These are phyloP conservation scores for Symmetrospora coprosmae DNA, from an alignment of 768 basidiomycete genomes.

Conservation along the genomic window DNA sequence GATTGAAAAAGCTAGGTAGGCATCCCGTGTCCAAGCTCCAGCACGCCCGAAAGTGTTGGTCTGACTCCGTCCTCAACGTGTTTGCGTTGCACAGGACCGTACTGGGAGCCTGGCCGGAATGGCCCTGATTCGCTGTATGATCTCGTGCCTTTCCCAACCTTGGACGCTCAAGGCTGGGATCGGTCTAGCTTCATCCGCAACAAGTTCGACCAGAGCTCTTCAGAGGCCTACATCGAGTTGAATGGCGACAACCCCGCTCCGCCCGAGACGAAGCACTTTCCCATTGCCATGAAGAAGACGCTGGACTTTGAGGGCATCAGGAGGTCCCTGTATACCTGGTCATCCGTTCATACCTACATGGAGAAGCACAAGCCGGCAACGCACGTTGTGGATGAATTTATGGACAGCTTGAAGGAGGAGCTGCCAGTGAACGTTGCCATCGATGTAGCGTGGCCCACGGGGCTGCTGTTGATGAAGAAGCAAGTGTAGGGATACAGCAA, in stretches of 20 bases:
- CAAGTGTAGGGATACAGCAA: background rate
- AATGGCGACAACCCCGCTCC: background rate
- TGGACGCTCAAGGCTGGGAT: background rate
- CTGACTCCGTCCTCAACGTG: too few species aligned
- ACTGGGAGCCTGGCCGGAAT: constrained; percentile 17
- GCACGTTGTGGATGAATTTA: constrained; percentile 3
- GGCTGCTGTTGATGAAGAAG: constrained; percentile 9
- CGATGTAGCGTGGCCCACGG: constrained; percentile 2
- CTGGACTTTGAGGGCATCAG: background rate
- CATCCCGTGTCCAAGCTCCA: too few species aligned
- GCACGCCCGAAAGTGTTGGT: too few species aligned
- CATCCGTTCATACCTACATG: constrained; percentile 17
- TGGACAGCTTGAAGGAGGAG: background rate
- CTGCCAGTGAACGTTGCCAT: background rate
- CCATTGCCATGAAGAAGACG: background rate
- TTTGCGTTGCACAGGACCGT: background rate
- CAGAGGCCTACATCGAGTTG: background rate
- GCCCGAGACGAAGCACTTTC: background rate
- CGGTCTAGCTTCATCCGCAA: background rate
- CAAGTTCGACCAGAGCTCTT: constrained; percentile 8
- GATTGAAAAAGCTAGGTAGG: background rate
- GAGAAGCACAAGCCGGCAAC: background rate
- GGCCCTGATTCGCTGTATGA: constrained; percentile 9
- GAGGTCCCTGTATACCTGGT: constrained; percentile 4
- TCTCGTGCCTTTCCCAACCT: background rate